Evolutionary conservation across 2,329 filamentous ascomycete genomes (phyloP).

Genomic region (Lecanosticta acicola): DNA sequence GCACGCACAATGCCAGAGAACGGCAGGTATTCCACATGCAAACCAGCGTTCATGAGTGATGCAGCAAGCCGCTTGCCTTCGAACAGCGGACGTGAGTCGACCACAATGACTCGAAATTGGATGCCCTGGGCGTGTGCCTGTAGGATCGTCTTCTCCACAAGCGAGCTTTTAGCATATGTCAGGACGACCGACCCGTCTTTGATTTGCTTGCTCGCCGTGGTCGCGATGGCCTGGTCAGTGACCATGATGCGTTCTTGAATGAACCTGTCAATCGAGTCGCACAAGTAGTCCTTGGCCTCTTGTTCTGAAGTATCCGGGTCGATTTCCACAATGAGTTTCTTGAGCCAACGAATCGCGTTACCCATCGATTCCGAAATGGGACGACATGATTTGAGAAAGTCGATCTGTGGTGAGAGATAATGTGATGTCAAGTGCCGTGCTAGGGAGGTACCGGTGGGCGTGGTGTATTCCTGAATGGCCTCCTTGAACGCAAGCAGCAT

Average conservation of each 20-base stretch:
- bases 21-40: constrained; percentile 75
- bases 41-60: constrained; percentile 60
- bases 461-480: constrained; percentile 90
- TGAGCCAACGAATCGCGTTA: constrained; percentile 91
- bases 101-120: constrained; percentile 74
- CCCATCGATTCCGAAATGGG: constrained; percentile 96
- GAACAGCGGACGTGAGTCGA: constrained; percentile 69
- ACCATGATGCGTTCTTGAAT: constrained; percentile 84
- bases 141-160: constrained; percentile 77
- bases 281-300: constrained; percentile 72
- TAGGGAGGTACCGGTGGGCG: constrained; percentile 75
- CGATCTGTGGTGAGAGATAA: constrained; percentile 88
- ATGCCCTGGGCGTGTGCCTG: constrained; percentile 65
- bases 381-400: constrained; percentile 88
- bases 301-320: constrained; percentile 79
- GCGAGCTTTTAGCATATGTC: constrained; percentile 78
- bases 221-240: constrained; percentile 78
- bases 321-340: constrained; percentile 84
- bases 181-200: constrained; percentile 74
- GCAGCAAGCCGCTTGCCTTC: constrained; percentile 68
- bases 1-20: constrained; percentile 72
- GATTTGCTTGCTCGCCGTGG: constrained; percentile 69
- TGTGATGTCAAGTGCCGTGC: constrained; percentile 88
- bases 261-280: constrained; percentile 78
- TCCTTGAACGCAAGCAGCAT: constrained; percentile 86